Conservation (phyloP, 371 early-diverging fungal genomes). For the Zancudomyces culisetae region DNA sequence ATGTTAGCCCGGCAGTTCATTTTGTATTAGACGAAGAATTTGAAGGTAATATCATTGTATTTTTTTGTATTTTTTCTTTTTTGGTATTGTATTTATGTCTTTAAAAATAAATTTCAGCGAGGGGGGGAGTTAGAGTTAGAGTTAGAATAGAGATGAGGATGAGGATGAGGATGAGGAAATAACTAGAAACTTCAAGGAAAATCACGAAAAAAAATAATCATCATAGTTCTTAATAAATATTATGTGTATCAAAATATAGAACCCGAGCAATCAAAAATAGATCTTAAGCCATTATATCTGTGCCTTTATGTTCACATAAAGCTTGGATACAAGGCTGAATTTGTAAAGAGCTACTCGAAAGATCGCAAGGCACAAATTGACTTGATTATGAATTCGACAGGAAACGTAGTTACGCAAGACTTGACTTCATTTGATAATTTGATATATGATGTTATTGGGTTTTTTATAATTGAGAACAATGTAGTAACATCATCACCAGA, state of each 20-base stretch:
- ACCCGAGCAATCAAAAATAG: slow-evolving; percentile 36
- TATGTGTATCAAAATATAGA: slow-evolving; percentile 17
- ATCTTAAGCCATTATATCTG: slow-evolving; percentile 86
- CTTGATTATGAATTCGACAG: slow-evolving; percentile 8
- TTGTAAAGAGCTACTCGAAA: slow-evolving; percentile 76
- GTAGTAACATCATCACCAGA: slow-evolving; percentile 75
- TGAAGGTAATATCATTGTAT: slow-evolving; percentile 44
- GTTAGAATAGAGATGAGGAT: too few species aligned
- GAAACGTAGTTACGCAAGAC: slow-evolving; percentile 31
- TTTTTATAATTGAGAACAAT: slow-evolving; percentile 84
- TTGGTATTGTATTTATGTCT: too few species aligned
- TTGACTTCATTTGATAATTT: slow-evolving; percentile 46
- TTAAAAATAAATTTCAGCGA: too few species aligned
- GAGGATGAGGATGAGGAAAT: too few species aligned
- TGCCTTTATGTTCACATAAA: slow-evolving; percentile 88
- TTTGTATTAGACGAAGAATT: slow-evolving; percentile 70
- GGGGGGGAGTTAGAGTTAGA: too few species aligned
- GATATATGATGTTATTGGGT: slow-evolving; percentile 80
- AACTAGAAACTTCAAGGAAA: too few species aligned
- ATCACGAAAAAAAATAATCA: slow-evolving; percentile 4
- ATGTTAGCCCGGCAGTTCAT: slow-evolving; percentile 68
- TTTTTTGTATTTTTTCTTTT: too few species aligned
- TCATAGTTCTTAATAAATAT: not conserved
- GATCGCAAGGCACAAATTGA: slow-evolving; percentile 46
- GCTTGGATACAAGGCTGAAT: slow-evolving; percentile 64